Percentiles rank a stretch among this genome's conserved stretches.
Conservation (phyloP, 352 stramenopile genomes). For the Globisporangium cylindrosporum region DNA sequence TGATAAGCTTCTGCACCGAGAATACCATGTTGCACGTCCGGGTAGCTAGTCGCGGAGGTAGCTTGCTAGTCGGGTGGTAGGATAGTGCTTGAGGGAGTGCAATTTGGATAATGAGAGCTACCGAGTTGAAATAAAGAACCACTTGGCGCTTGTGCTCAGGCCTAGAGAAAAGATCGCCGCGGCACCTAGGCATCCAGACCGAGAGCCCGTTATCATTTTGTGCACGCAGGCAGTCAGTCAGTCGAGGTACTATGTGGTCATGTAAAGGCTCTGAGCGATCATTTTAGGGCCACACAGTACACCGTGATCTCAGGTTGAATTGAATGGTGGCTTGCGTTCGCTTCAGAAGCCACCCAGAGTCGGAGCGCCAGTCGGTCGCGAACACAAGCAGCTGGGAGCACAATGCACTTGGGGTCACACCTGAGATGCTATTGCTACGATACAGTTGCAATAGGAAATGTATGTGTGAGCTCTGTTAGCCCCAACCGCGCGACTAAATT, state of each 20-base stretch:
- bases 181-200: neutral
- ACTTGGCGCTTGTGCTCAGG: neutral
- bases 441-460: neutral
- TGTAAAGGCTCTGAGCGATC: slow-evolving; percentile 4
- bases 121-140: neutral
- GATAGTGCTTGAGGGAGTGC: neutral
- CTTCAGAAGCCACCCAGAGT: neutral
- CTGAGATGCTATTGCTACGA: neutral
- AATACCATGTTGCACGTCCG: neutral
- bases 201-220: slow-evolving; percentile 4
- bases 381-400: slow-evolving; percentile 7
- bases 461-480: neutral
- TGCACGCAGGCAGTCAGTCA: neutral
- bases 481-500: neutral
- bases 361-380: neutral
- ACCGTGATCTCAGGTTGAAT: neutral
- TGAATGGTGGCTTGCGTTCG: too few species aligned
- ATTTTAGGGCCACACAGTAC: neutral
- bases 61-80: neutral
- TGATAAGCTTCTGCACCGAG: slow-evolving; percentile 12
- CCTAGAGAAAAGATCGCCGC: neutral
- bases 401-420: neutral
- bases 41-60: neutral
- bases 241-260: neutral
- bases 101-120: neutral